These are phyloP conservation scores for Ophiobolus disseminans DNA, from an alignment of 2,329 filamentous ascomycete species.

Conservation along the genomic window DNA sequence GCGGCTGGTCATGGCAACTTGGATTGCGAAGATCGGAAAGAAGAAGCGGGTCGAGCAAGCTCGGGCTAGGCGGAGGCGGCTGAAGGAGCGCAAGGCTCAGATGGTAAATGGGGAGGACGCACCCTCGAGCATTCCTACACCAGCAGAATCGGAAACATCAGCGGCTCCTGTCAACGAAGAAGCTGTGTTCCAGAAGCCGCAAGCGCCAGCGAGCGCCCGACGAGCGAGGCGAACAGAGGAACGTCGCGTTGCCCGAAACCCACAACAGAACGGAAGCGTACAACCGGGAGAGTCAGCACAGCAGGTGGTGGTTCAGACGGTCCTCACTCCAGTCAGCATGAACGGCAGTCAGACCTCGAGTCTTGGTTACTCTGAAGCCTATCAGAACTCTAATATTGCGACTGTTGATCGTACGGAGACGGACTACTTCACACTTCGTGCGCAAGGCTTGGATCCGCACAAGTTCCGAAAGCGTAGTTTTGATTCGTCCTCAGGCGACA, in stretches of 20 bases:
- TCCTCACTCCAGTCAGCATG: constrained; percentile 6
- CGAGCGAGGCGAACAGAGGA: constrained; percentile 28
- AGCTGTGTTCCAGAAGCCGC: constrained; percentile 20
- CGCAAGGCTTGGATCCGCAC: constrained; percentile 54
- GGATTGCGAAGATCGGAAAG: constrained; percentile 32
- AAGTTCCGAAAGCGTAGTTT: constrained; percentile 42
- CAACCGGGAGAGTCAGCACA: background rate
- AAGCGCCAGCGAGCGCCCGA: constrained; percentile 22
- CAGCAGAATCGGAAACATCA: constrained; percentile 4
- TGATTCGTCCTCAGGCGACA: constrained; percentile 34
- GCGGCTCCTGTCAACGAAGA: constrained; percentile 10
- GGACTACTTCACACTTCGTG: constrained; percentile 60
- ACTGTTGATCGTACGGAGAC: constrained; percentile 55
- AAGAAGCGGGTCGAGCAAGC: constrained; percentile 31
- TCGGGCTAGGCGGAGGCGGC: constrained; percentile 30
- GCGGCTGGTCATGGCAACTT: constrained; percentile 28
- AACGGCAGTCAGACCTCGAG: constrained; percentile 6
- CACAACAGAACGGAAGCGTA: constrained; percentile 3
- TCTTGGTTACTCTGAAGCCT: constrained; percentile 32
- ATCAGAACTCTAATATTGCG: constrained; percentile 30
- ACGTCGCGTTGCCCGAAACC: constrained; percentile 8
- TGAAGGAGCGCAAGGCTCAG: constrained; percentile 30
- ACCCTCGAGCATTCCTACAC: constrained; percentile 3
- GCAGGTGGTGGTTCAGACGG: background rate
- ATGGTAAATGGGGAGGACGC: constrained; percentile 13